Evolutionary conservation across 1,139 yeast genomes (phyloP).

Genomic region (Pichia sp.): DNA sequence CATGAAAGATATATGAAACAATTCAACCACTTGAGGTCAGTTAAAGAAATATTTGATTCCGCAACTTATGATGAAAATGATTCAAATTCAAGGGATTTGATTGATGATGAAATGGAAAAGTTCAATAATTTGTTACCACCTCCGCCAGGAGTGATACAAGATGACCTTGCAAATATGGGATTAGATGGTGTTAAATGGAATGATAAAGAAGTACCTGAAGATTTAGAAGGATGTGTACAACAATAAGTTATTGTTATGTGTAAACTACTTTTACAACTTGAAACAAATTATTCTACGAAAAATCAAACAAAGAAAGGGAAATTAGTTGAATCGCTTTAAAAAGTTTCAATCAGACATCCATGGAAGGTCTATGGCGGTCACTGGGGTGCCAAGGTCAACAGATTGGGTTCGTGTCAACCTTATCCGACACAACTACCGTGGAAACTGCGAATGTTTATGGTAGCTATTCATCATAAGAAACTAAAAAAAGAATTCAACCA

Average conservation of each 20-base stretch:
- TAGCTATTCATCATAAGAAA: conserved; percentile 65
- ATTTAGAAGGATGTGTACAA: conserved; percentile 28
- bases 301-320: background rate
- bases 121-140: conserved; percentile 85
- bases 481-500: conserved; percentile 3
- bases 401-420: conserved; percentile 52
- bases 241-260: conserved; percentile 19
- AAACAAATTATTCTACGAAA: background rate
- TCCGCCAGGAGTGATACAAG: conserved; percentile 73
- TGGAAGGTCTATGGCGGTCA: conserved; percentile 70
- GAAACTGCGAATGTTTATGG: conserved; percentile 82
- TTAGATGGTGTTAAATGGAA: conserved; percentile 20
- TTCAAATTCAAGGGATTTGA: conserved; percentile 43
- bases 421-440: conserved; percentile 70
- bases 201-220: conserved; percentile 29
- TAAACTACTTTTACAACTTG: background rate
- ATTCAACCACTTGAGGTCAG: conserved; percentile 45
- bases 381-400: conserved; percentile 56
- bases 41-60: conserved; percentile 52
- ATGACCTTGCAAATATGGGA: conserved; percentile 42
- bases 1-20: conserved; percentile 48
- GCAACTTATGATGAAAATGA: conserved; percentile 48
- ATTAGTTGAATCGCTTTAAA: background rate
- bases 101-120: conserved; percentile 54
- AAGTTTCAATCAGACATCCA: conserved; percentile 48